Evolutionary conservation across 768 basidiomycete species (phyloP), one percentile per base, ranked within the genome.

Genomic region (Russula dissimulans): DNA sequence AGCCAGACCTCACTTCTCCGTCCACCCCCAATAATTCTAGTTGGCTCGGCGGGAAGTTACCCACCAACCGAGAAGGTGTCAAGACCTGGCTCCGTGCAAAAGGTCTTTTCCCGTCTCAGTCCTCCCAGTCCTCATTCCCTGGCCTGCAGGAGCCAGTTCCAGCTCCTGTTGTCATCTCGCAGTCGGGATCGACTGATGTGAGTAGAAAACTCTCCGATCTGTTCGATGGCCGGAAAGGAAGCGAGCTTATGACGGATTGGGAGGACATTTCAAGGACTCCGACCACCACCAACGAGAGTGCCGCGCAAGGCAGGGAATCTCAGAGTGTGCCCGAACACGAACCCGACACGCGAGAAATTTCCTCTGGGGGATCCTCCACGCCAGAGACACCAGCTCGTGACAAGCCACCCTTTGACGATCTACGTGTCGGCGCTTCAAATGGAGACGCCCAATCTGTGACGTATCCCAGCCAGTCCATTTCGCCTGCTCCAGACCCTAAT

Each of bases 21-120:
- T 67, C 76, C 26, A 70, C 74, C 11, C 46, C 72, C 18, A 54
- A 65, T 64, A 71, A 74, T 62, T 71, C 73, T 65, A 67, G 56
- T n/a, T 59, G 71, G 71, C 29, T 69, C 66, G 17, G 73, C 67
- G 69, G 72, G 42, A 78, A 84, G 67, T 74, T 91, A 49, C 89
- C 89, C 1, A 88, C 82, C 70, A 89, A 82, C 18, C 77, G 87
- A 18, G 85, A 88, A 54, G 89, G 84, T 26, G 89, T 91, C 29
- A 86, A 84, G 71, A 88, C 86, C 66, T 91, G 89, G 89, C 70
- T 91, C 46, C 86, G 76, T 64, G 82, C 71, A 48, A 83, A 82
- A 70, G 84, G 80, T 69, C 73, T 79, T 22, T 80, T 81, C 59
- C 72, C 79, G 7, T 74, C 80, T 2, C 76, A 75, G 38, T 67